Base-by-base conservation (phyloP, 257 asterid species). In the Verbena officinalis region DNA sequence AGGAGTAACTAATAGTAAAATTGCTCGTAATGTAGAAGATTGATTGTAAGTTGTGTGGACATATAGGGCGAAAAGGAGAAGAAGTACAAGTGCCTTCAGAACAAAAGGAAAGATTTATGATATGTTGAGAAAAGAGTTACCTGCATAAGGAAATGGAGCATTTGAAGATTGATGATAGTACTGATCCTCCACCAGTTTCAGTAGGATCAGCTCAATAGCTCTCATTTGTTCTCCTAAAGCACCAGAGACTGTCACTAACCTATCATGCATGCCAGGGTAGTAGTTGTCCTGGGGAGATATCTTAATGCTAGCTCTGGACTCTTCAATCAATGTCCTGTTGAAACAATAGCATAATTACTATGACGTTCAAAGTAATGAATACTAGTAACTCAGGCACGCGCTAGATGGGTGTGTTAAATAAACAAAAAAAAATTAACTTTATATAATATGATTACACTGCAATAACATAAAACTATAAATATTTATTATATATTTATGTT, bases 201-300 rank as follows among this genome's bases (percentile, higher is more conserved):
- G 68, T 16, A 91, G 75, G 77, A 91, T 84, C 78, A 91, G 81
- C 65, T 91, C 97, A 61, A 88, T 69, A 11, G 96, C 97, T 65
- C 81, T 85, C 87, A 91, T 76, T 80, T 88, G 97, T 56, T 78
- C 90, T 4, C 67, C 89, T 66, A 88, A 71, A 68, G 86, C 78
- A 55, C 97, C 97, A 57, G 77, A 59, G 40, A 91, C 88, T 9
- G 93, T 83, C 70, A 91, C 95, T 67, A 91, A 70, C 65, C 97
- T 84, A 75, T 91, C 97, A 77, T 86, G 96, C 74, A 91, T 76
- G 69, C 96, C 97, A 55, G 96, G 96, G 65, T 72, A 86, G 75
- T 73, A 77, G 77, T 73, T 75, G 76, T 88, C 97, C 78, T 86
- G 95, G 19, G 97, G 86, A 48, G 97, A 86, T 78, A 91, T 86